Conservation (phyloP, 306 rosid species). For the Dalbergia cultrata region DNA sequence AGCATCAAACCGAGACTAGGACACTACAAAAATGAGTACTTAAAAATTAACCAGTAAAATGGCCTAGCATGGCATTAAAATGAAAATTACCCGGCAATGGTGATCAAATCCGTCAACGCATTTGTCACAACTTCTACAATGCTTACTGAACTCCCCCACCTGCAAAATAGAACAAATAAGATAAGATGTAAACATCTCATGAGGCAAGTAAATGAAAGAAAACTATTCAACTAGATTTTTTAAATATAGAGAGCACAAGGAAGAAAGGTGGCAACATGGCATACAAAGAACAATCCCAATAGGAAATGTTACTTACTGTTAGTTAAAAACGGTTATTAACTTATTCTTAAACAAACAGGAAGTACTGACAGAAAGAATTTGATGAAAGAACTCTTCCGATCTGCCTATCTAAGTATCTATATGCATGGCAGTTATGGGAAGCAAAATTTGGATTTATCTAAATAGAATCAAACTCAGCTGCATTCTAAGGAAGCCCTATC, state of each 20-base stretch:
- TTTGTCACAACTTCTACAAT: constrained; percentile 87
- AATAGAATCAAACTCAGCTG: constrained; percentile 15
- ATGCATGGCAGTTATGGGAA: constrained; percentile 13
- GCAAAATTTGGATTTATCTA: constrained; percentile 3
- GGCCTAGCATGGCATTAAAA: constrained; percentile 11
- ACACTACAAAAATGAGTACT: constrained; percentile 15
- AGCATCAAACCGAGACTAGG: not conserved
- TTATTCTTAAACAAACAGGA: constrained; percentile 7
- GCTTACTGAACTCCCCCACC: constrained; percentile 90
- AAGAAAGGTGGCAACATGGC: constrained; percentile 7
- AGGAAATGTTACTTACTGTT: not conserved
- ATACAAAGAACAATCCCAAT: constrained; percentile 22
- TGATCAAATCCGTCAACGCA: constrained; percentile 94
- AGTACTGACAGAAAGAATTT: constrained; percentile 13
- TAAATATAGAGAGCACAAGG: constrained; percentile 15
- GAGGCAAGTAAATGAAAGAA: constrained; percentile 32
- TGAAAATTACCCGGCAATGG: constrained; percentile 75
- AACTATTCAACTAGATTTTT: constrained; percentile 12
- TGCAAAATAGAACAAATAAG: constrained; percentile 46
- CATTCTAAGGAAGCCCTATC: constrained; percentile 4
- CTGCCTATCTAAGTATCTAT: not conserved
- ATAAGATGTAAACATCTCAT: constrained; percentile 25
- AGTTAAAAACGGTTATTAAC: not conserved
- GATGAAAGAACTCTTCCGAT: not conserved
- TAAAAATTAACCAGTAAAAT: not conserved